Evolutionary conservation across 2,329 filamentous ascomycete species (phyloP), one percentile per base, ranked within the genome.

Genomic region (Colletotrichum camelliae): DNA sequence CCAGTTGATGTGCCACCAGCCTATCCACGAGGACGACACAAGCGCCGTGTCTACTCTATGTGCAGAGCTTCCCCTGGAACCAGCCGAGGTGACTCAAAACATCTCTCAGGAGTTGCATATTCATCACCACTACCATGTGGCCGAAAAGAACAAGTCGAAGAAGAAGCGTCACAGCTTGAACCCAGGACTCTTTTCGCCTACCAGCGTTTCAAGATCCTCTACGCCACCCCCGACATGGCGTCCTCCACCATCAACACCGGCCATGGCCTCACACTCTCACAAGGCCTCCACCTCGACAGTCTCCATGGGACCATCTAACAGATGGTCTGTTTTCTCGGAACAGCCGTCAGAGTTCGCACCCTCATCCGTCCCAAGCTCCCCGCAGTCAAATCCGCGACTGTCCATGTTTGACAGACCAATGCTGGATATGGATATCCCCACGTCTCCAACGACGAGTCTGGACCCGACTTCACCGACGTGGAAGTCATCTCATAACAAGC

Each of bases 81-180:
- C 65, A 10, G 21, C 52, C 48, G 64, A 77, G 60, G 27, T 72
- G 66, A 83, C 86, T 37, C 85, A 84, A 21, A 67, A 68, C 16
- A 78, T 90, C 4, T 93, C 94, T 1, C 94, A 95, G 80, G 95
- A 97, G 80, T 87, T 98, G 16, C 96, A 98, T 80, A 94, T 98
- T 61, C 96, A 98, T 81, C 96, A 98, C 80, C 96, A 98, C 82
- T 98, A 98, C 81, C 96, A 98, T 79, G 91, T 93, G 13, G 87
- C 92, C 2, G 86, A 89, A 69, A 93, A 92, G 82, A 87, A 90
- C 24, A 92, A 94, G 74, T 81, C 83, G 18, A 95, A 92, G 85
- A 97, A 95, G 86, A 94, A 93, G 86, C 92, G 94, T 3, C 90
- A 91, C 37, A 89, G 91, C 27, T 86, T 95, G 12, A 90, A 89